Evolutionary conservation across 768 basidiomycete species (phyloP), one percentile per base, ranked within the genome.

Genomic region (Lentinula boryana): DNA sequence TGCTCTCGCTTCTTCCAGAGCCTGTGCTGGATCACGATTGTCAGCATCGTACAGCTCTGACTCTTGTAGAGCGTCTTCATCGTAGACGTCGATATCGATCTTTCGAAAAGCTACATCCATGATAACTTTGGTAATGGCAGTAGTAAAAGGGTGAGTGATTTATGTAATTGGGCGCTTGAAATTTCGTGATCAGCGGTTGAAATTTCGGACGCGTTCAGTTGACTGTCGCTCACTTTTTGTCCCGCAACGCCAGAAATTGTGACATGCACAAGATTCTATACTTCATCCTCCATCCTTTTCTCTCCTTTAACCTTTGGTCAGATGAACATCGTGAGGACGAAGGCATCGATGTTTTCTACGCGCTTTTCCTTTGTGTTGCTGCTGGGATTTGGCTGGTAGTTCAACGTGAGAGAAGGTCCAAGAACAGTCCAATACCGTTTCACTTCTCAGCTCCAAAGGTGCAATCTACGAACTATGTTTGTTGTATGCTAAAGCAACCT

Each of bases 41-140:
- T 98, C 95, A 2, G 89, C 82, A 33, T 91, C 89, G 71, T 88
- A 95, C 32, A 98, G 84, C 65, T 96, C 94, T 15, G 83, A 84
- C 61, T 95, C 91, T 49, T 87, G 83, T 6, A 98, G 75, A 23
- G 86, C 82, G 67, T 98, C 96, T 72, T 98, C 96, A 70, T 98
- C 96, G 76, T 86, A 93, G 43, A 78, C 81, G 76, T 98, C 96
- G 69, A 98, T 89, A 76, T 98, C 88, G 75, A 97, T 93, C 75
- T 95, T 95, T 67, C 95, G 82, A 74, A 94, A 97, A 18, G 44
- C 48, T 52, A 51, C 58, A 36, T 60, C 58, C 58, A 60, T 60
- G 21, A 40, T 58, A 48, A 43, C 33, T 36, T 18, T 5, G 16
- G 35, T 13, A 18, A 18, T 27, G 27, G 27, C 27, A 8, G 36